A percentile compares a stretch with the other conserved stretches of the same genome.
Evolutionary conservation across 345 rosid genomes (phyloP).

Genomic region (Melastoma malabathricum): DNA sequence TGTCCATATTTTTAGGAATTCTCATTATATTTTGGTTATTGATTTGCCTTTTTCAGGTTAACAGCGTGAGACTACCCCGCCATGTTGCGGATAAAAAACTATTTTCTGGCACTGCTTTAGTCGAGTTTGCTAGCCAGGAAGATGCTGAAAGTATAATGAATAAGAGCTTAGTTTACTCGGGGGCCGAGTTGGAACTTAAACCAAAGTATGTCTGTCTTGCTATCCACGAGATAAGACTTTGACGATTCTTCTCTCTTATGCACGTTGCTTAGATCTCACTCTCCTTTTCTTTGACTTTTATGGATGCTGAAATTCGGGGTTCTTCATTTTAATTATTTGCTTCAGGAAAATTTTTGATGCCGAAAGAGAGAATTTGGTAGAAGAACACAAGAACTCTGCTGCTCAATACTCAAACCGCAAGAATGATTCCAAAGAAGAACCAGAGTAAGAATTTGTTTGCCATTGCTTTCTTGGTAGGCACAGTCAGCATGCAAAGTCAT

Average conservation of each 20-base stretch:
- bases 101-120: conserved; percentile 70
- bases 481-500: too few species aligned
- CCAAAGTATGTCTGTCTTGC: conserved; percentile 49
- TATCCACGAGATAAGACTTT: too few species aligned
- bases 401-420: conserved; percentile 26
- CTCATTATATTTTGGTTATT: neutral
- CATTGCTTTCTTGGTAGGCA: neutral
- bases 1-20: neutral
- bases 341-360: conserved; percentile 75
- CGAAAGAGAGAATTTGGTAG: conserved; percentile 40
- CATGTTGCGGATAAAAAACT: conserved; percentile 60
- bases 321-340: neutral
- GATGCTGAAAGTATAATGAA: conserved; percentile 49
- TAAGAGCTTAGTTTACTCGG: conserved; percentile 51
- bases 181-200: conserved; percentile 54
- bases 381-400: conserved; percentile 30
- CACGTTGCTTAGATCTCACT: too few species aligned
- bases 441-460: conserved; percentile 25
- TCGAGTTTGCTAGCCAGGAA: conserved; percentile 72
- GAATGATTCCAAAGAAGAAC: conserved; percentile 32
- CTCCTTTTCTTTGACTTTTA: too few species aligned
- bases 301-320: neutral
- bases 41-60: conserved; percentile 32
- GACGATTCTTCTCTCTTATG: too few species aligned
- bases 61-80: conserved; percentile 83